Evolutionary conservation across 306 rosid genomes (phyloP).

Genomic region (Coriaria nepalensis): DNA sequence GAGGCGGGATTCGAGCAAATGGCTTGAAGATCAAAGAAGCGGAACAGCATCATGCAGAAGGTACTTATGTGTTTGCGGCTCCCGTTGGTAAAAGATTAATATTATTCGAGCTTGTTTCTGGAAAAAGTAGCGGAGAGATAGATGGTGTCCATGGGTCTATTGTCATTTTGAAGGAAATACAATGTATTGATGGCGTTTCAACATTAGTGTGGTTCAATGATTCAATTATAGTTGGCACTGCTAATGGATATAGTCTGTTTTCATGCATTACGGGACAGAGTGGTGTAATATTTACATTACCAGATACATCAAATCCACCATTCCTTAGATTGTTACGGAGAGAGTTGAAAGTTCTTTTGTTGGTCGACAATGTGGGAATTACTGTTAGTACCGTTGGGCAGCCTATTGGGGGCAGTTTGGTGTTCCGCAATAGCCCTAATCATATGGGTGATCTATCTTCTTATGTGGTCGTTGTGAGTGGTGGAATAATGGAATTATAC

Average conservation of each 20-base stretch:
- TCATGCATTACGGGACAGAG: constrained; percentile 69
- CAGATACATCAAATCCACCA: constrained; percentile 64
- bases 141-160: constrained; percentile 32
- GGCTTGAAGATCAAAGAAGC: constrained; percentile 55
- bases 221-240: constrained; percentile 69
- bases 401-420: constrained; percentile 86
- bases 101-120: constrained; percentile 52
- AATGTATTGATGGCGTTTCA: constrained; percentile 59
- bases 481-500: constrained; percentile 73
- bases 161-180: constrained; percentile 67
- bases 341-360: constrained; percentile 76
- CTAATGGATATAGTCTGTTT: constrained; percentile 60
- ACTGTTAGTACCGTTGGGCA: constrained; percentile 61
- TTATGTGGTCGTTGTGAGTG: constrained; percentile 66
- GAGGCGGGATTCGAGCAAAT: constrained; percentile 47
- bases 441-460: constrained; percentile 71
- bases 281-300: constrained; percentile 66
- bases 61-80: constrained; percentile 42
- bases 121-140: constrained; percentile 34
- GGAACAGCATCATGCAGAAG: constrained; percentile 34
- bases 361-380: constrained; percentile 91
- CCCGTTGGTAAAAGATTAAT: constrained; percentile 51
- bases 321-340: constrained; percentile 51
- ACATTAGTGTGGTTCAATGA: constrained; percentile 83
- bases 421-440: constrained; percentile 49